phyloP scores from a whole-genome alignment of 345 rosid genomes.

The Hibiscus syriacus region DNA sequence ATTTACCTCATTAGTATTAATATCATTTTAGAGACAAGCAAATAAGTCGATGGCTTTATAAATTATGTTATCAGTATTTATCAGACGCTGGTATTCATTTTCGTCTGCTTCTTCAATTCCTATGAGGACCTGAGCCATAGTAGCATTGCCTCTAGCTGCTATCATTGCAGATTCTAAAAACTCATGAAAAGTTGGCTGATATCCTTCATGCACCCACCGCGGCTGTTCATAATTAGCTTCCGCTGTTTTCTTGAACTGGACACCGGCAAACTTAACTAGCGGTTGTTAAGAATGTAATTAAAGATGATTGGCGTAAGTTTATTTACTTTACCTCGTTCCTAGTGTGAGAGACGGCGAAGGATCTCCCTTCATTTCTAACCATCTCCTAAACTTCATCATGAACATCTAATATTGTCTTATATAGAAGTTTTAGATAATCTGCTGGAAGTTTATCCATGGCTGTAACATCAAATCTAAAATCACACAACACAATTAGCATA shows the following conservation, averaged over 20 bases:
- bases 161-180: background rate
- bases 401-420: background rate
- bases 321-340: background rate
- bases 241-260: background rate
- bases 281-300: background rate
- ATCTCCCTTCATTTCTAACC: constrained; percentile 6
- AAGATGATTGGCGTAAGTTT: no score
- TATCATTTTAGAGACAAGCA: background rate
- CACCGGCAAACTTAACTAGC: background rate
- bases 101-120: background rate
- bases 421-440: constrained; percentile 9
- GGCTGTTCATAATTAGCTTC: background rate
- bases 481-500: no score
- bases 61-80: background rate
- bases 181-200: background rate
- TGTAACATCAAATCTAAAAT: constrained; percentile 16
- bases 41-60: background rate
- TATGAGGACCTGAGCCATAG: background rate
- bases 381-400: constrained; percentile 13
- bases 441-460: constrained; percentile 8
- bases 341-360: background rate
- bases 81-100: background rate
- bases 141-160: background rate
- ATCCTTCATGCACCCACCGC: background rate
- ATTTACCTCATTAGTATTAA: background rate